Evolutionary conservation across 257 asterid genomes (phyloP).

Genomic region (Euphrasia confusa): DNA sequence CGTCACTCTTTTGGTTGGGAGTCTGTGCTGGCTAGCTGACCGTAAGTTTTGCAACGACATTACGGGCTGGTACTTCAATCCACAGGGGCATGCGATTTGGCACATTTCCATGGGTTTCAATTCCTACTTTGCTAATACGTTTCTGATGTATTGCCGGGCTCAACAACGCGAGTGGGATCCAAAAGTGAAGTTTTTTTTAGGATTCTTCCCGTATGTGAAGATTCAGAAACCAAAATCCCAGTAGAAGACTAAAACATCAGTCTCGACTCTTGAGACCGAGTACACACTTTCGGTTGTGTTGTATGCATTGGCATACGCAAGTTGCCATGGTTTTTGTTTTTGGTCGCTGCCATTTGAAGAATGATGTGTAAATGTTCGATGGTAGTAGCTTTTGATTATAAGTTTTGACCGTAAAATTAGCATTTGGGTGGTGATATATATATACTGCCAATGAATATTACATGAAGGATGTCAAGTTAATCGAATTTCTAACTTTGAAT

Average conservation of each 20-base stretch:
- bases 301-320: no score
- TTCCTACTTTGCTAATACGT: conserved; percentile 78
- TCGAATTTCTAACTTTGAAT: no score
- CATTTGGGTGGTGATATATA: no score
- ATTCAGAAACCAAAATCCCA: conserved; percentile 72
- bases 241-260: conserved; percentile 37
- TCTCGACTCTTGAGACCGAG: no score
- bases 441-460: no score
- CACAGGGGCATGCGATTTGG: conserved; percentile 98
- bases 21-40: conserved; percentile 71
- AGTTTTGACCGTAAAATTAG: no score
- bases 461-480: no score
- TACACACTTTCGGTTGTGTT: no score
- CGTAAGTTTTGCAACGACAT: conserved; percentile 55
- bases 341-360: no score
- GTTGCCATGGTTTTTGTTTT: no score
- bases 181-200: conserved; percentile 49
- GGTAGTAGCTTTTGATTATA: no score
- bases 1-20: conserved; percentile 48
- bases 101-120: conserved; percentile 84
- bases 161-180: conserved; percentile 90
- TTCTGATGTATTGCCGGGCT: conserved; percentile 93
- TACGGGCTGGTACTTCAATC: conserved; percentile 52
- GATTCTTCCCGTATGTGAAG: conserved; percentile 67
- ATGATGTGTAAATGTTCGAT: no score